phyloP scores from a whole-genome alignment of 2,329 filamentous ascomycete species.

The Elsinoe necatrix region DNA sequence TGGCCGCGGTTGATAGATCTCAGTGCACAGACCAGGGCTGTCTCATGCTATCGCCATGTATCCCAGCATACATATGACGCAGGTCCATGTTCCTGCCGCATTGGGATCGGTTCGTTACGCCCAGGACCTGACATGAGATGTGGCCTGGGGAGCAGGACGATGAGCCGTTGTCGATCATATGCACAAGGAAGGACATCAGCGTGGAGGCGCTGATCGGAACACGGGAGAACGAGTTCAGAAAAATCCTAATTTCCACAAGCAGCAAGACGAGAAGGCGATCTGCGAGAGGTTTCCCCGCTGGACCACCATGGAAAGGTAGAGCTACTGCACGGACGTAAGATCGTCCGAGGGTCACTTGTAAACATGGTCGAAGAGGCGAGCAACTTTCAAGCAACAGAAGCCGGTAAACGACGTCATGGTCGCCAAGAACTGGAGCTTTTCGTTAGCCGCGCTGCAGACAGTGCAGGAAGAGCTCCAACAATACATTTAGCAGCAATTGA shows the following conservation, averaged over 20 bases:
- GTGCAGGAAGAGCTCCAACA: no score
- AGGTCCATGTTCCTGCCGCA: not conserved
- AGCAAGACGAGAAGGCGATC: not conserved
- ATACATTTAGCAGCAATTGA: not conserved
- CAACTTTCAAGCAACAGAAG: not conserved
- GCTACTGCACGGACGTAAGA: not conserved
- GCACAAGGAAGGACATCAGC: not conserved
- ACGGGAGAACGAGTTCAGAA: slow-evolving; percentile 2
- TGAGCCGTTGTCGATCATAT: not conserved
- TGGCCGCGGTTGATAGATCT: not conserved
- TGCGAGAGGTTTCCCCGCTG: not conserved
- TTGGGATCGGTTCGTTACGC: not conserved
- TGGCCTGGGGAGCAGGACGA: not conserved
- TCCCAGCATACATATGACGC: not conserved
- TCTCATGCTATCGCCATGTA: not conserved
- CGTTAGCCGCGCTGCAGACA: no score
- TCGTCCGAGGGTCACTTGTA: not conserved
- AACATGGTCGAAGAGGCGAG: not conserved
- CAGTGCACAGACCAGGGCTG: not conserved
- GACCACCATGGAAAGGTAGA: not conserved
- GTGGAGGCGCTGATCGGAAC: not conserved
- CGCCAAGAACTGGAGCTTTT: not conserved
- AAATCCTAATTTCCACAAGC: slow-evolving; percentile 1
- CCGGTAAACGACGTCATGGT: not conserved
- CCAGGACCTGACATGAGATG: not conserved